Evolutionary conservation across 2,329 filamentous ascomycete genomes (phyloP).

Genomic region (Albophoma yamanashiensis): DNA sequence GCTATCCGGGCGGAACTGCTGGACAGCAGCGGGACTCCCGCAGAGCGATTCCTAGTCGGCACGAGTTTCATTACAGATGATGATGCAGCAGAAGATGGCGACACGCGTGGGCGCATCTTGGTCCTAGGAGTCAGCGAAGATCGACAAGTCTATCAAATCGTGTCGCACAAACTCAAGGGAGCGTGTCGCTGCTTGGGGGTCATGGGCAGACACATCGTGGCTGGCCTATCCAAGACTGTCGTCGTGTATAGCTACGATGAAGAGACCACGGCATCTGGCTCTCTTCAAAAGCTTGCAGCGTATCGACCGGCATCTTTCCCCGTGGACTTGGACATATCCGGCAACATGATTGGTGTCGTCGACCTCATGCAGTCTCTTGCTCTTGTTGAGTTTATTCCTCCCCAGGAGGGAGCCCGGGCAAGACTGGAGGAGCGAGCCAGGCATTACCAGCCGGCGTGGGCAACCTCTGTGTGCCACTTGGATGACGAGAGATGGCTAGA

Average conservation of each 20-base stretch:
- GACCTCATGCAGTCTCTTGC: conserved; percentile 92
- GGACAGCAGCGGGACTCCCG: conserved; percentile 40
- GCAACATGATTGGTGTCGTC: conserved; percentile 67
- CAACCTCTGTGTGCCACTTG: conserved; percentile 65
- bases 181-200: conserved; percentile 71
- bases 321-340: conserved; percentile 66
- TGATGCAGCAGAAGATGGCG: conserved; percentile 33
- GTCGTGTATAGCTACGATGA: conserved; percentile 46
- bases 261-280: conserved; percentile 41
- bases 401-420: conserved; percentile 44
- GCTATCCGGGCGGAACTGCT: conserved; percentile 68
- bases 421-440: conserved; percentile 64
- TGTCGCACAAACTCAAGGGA: conserved; percentile 61
- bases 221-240: conserved; percentile 82
- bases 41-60: conserved; percentile 82
- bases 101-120: conserved; percentile 61
- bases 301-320: conserved; percentile 80
- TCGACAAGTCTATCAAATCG: conserved; percentile 61
- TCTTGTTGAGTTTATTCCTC: conserved; percentile 59
- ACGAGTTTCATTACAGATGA: conserved; percentile 67
- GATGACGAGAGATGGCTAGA: conserved; percentile 68
- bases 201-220: conserved; percentile 68
- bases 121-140: conserved; percentile 74
- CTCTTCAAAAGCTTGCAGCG: conserved; percentile 59
- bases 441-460: conserved; percentile 75